Evolutionary conservation across 371 early-diverging fungal genomes (phyloP).

Genomic region (Apophysomyces ossiformis): DNA sequence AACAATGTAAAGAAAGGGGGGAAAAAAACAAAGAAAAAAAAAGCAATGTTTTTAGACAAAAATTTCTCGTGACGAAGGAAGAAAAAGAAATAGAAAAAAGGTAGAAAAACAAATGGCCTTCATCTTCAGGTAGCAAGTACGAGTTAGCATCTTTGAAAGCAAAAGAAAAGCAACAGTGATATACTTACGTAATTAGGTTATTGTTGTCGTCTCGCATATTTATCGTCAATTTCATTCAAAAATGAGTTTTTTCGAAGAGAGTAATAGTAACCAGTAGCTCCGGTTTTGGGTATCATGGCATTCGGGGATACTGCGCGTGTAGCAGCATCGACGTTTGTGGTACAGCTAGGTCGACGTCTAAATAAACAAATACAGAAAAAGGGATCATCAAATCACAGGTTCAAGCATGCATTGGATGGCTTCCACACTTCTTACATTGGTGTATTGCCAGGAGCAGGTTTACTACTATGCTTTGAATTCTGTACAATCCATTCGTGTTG

Average conservation of each 20-base stretch:
- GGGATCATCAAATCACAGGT: no score
- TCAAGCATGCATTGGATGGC: neutral
- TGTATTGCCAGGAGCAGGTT: neutral
- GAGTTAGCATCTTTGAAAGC: neutral
- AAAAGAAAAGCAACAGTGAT: neutral
- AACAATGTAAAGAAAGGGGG: neutral
- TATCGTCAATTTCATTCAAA: slow-evolving; percentile 6
- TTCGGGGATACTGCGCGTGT: neutral
- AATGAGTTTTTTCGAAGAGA: neutral
- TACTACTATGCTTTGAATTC: slow-evolving; percentile 10
- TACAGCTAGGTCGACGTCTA: neutral
- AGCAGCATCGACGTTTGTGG: neutral
- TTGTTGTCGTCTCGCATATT: slow-evolving; percentile 6
- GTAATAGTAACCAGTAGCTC: slow-evolving; percentile 1
- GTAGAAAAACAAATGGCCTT: neutral
- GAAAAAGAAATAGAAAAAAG: neutral
- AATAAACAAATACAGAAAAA: neutral
- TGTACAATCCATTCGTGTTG: slow-evolving; percentile 70
- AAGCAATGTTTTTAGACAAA: neutral
- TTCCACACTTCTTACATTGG: neutral
- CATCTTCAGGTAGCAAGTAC: neutral
- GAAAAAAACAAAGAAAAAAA: neutral
- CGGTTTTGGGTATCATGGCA: slow-evolving; percentile 8
- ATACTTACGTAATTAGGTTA: slow-evolving; percentile 8
- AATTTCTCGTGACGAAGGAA: neutral